phyloP scores from a whole-genome alignment of 768 basidiomycete genomes.

The Tricholoma matsutake region DNA sequence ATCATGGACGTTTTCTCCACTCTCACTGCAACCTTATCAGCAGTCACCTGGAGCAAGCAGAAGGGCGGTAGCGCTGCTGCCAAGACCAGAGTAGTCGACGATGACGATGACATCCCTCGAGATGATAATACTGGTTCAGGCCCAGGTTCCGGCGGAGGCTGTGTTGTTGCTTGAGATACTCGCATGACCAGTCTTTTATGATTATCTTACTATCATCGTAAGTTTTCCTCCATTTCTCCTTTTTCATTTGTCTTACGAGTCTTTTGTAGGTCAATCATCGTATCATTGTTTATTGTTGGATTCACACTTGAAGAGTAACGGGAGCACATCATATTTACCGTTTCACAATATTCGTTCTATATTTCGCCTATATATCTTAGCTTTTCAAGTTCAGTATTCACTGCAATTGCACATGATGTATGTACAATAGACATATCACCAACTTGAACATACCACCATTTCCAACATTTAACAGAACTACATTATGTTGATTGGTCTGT shows the following conservation, averaged over 20 bases:
- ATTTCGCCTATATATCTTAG: neutral
- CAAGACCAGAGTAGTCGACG: too few relatives aligned
- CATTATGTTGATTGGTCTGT: neutral
- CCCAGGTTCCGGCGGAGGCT: too few relatives aligned
- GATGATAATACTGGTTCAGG: too few relatives aligned
- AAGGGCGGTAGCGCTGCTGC: too few relatives aligned
- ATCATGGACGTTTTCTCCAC: conserved; percentile 5
- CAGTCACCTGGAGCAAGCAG: too few relatives aligned
- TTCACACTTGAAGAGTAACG: neutral
- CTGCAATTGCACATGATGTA: neutral
- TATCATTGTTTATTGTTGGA: neutral
- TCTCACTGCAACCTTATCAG: neutral
- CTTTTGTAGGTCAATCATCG: neutral
- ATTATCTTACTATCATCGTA: neutral
- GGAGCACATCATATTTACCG: neutral
- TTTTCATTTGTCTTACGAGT: neutral
- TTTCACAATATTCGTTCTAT: too few relatives aligned
- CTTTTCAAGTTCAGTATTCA: neutral
- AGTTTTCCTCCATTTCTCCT: too few relatives aligned
- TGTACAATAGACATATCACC: neutral
- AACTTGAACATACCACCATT: too few relatives aligned
- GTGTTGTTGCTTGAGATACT: conserved; percentile 11
- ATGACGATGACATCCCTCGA: neutral
- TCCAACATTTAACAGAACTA: too few relatives aligned
- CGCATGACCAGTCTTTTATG: neutral